phyloP scores from a whole-genome alignment of 352 stramenopile species.

The Phytopythium aichiense region DNA sequence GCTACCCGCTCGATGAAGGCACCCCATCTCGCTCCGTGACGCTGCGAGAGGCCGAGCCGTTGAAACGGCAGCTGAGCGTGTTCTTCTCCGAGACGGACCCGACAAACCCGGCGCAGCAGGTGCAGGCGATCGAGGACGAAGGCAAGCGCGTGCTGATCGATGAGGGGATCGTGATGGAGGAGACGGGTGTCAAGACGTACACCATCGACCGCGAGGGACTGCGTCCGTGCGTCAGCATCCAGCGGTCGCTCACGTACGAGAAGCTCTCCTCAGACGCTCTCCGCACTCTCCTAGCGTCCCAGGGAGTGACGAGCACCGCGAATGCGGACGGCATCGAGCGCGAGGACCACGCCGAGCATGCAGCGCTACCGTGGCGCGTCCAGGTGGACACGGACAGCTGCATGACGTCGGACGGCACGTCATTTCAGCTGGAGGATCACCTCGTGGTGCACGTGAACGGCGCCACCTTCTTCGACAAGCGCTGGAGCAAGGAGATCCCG shows the following conservation, averaged over 20 bases:
- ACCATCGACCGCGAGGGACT: conserved; percentile 27
- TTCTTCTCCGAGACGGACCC: conserved; percentile 33
- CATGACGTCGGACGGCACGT: conserved; percentile 29
- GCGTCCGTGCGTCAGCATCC: conserved; percentile 30
- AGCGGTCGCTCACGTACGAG: conserved; percentile 35
- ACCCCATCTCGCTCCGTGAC: conserved; percentile 25
- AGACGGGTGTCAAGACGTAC: conserved; percentile 42
- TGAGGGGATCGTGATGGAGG: conserved; percentile 42
- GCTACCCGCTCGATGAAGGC: conserved; percentile 28
- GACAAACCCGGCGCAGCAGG: conserved; percentile 22
- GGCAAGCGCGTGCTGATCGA: conserved; percentile 41
- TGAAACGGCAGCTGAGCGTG: conserved; percentile 29
- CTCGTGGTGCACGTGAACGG: conserved; percentile 30
- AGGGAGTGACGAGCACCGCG: conserved; percentile 13
- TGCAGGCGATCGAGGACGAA: conserved; percentile 35
- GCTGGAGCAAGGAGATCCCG: conserved; percentile 31
- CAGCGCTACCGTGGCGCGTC: conserved; percentile 26
- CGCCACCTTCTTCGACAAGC: conserved; percentile 33
- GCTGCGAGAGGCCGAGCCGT: conserved; percentile 23
- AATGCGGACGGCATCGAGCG: conserved; percentile 14
- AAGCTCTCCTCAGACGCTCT: conserved; percentile 21
- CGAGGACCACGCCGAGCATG: conserved; percentile 27
- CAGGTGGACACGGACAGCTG: conserved; percentile 39
- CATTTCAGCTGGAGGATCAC: conserved; percentile 33
- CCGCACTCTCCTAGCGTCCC: background rate